A percentile compares a stretch with the other conserved stretches of the same genome.
phyloP scores from a whole-genome alignment of 2,329 filamentous ascomycete genomes.

The Aspergillus arachidicola region DNA sequence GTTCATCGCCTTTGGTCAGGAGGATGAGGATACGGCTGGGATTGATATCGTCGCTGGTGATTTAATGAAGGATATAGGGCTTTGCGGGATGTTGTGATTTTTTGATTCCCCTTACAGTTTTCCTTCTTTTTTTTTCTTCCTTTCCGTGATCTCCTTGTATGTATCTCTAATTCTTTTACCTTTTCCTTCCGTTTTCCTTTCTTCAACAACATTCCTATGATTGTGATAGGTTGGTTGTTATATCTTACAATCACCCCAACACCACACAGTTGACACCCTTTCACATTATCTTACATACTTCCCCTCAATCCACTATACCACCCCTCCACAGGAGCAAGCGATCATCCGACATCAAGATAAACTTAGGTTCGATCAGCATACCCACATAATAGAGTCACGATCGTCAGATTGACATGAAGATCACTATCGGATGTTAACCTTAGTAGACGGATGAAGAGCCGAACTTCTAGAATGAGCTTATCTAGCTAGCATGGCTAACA shows the following conservation, averaged over 20 bases:
- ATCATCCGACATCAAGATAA: background rate
- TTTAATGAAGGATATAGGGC: constrained; percentile 48
- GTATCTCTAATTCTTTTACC: background rate
- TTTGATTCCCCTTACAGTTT: background rate
- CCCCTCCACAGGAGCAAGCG: background rate
- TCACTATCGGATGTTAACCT: background rate
- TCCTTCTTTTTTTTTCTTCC: background rate
- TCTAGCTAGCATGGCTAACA: background rate
- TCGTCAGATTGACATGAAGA: background rate
- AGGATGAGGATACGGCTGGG: constrained; percentile 52
- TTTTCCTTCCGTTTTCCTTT: background rate
- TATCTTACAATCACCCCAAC: background rate
- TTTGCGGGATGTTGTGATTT: background rate
- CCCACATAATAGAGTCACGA: background rate
- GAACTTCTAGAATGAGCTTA: background rate
- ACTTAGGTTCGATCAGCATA: background rate
- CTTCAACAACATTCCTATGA: background rate
- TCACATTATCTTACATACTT: background rate
- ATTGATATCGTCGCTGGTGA: constrained; percentile 58
- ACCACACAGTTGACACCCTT: background rate
- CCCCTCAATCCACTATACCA: background rate
- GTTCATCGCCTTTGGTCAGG: constrained; percentile 59
- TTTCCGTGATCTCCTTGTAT: background rate
- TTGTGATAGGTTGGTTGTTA: background rate
- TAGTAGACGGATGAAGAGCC: background rate